These are phyloP conservation scores for Oidiodendron maius DNA, from an alignment of 495 filamentous ascomycete genomes.

Conservation along the genomic window DNA sequence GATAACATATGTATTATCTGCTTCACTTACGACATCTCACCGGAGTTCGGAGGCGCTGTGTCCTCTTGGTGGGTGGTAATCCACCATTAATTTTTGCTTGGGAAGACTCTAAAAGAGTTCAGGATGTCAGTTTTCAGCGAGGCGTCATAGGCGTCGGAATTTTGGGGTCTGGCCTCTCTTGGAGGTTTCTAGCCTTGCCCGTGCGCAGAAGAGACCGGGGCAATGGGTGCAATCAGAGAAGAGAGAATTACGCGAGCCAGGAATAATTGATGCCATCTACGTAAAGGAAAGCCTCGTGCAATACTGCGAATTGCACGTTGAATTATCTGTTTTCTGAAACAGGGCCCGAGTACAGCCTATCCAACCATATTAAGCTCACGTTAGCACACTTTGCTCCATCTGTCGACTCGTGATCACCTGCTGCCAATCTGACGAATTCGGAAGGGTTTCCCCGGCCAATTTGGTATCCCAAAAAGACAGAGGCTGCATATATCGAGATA, in stretches of 20 bases:
- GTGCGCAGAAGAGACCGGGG: neutral
- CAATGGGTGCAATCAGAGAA: no score
- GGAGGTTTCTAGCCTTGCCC: neutral
- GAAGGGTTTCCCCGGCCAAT: no score
- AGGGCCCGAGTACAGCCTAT: neutral
- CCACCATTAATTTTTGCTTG: neutral
- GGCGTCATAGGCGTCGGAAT: neutral
- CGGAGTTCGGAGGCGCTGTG: neutral
- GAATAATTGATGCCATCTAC: no score
- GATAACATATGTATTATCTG: neutral
- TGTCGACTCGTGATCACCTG: neutral
- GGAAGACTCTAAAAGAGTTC: neutral
- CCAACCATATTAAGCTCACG: neutral
- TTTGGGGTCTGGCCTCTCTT: neutral
- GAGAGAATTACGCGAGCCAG: no score
- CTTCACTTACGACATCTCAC: neutral
- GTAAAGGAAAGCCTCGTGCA: no score
- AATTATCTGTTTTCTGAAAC: neutral
- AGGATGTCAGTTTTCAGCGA: neutral
- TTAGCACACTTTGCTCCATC: neutral
- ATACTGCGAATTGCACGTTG: neutral
- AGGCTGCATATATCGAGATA: slow-evolving; percentile 3
- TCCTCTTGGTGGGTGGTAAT: neutral
- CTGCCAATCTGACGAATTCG: neutral
- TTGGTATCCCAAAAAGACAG: neutral